These are phyloP conservation scores for Isatis lusitanica DNA, from an alignment of 441 rosid genomes.

Conservation along the genomic window DNA sequence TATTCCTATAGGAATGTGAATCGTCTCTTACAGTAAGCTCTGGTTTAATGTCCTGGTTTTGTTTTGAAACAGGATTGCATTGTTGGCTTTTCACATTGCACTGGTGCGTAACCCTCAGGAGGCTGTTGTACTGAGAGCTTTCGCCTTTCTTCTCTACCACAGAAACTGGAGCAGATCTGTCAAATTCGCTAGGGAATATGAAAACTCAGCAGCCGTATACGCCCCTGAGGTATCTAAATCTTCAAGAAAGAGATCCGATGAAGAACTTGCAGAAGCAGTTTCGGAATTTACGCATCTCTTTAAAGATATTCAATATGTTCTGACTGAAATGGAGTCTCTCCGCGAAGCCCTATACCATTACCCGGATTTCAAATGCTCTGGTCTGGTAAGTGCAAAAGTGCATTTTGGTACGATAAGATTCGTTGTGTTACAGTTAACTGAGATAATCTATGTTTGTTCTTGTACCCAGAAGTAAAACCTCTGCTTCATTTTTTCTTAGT, in stretches of 20 bases:
- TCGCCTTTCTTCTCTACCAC: conserved; percentile 75
- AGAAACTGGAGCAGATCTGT: conserved; percentile 75
- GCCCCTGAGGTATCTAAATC: conserved; percentile 63
- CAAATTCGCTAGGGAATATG: conserved; percentile 58
- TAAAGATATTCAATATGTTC: conserved; percentile 49
- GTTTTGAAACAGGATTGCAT: conserved; percentile 66
- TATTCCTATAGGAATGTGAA: background rate
- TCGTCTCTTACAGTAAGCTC: conserved; percentile 2
- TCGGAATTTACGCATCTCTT: conserved; percentile 48
- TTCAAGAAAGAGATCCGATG: conserved; percentile 52
- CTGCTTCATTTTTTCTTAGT: background rate
- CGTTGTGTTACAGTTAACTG: background rate
- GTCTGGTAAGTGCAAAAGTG: conserved; percentile 54
- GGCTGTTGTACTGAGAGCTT: conserved; percentile 61
- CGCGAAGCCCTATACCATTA: conserved; percentile 43
- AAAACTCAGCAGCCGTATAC: conserved; percentile 40
- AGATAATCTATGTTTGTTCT: background rate
- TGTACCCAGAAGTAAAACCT: background rate
- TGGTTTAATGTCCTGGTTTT: conserved; percentile 17
- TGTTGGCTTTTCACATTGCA: conserved; percentile 87
- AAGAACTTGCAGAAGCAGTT: conserved; percentile 63
- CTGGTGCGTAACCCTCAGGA: conserved; percentile 77
- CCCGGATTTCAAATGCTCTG: conserved; percentile 45
- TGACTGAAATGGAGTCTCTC: conserved; percentile 42
- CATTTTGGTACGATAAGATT: background rate